Evolutionary conservation across 2,329 filamentous ascomycete species (phyloP), one percentile per base, ranked within the genome.

Genomic region (Sclerotinia subarctica): DNA sequence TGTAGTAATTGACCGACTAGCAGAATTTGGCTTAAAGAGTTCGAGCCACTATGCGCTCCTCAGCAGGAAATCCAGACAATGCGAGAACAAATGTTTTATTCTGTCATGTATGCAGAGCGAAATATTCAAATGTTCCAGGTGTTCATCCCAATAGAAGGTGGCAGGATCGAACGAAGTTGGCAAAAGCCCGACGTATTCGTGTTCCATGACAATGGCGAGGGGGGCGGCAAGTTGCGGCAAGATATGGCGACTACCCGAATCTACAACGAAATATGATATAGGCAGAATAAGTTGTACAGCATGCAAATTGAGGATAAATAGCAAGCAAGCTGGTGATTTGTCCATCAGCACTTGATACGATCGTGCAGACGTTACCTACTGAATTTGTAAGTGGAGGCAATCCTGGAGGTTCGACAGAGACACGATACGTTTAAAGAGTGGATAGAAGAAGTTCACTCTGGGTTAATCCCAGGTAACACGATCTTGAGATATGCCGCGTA

Each of bases 401-500:
- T 49, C 65, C 26, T 42, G 38, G 26, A 56, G 35, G 17, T 52
- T 60, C 7, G n/a, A 60, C 44, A 54, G 58, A 46, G 42, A 52
- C 35, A 38, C 47, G 38, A 26, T 29, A 46, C 35, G 66, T 47
- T 56, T 53, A n/a, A 46, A 51, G 38, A 47, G 56, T 54, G 65
- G 56, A 10, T 52, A 66, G 8, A 60, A 26, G 32, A n/a, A 57
- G 21, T 17, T 44, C 17, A 42, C 53, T 35, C 15, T 62, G 35
- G 42, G 17, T 59, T 15, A 53, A 38, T 35, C 32, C 35, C 29
- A 46, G 59, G 56, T 47, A 56, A 53, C 66, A 67, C 66, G 58
- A 67, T 67, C 66, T 63, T 38, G 6, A 11, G 26, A 51, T 35
- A 49, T 54, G 51, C 66, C 66, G 66, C 66, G 66, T 67, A 64